Base-by-base conservation (phyloP, 139 green algal species). In the Desmodesmus armatus region DNA sequence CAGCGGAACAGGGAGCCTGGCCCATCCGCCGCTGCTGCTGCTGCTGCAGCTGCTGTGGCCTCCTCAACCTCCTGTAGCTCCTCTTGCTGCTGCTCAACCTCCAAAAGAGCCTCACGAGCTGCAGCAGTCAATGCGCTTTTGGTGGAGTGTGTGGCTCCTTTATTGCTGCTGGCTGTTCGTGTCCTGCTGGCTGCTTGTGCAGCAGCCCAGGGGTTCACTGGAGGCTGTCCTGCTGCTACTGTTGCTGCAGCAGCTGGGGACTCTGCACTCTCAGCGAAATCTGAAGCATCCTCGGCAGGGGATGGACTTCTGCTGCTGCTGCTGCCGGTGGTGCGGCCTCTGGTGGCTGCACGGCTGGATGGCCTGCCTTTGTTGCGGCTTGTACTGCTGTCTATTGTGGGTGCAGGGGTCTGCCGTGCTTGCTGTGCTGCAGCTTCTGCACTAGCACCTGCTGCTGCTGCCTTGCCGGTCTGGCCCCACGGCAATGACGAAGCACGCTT, bases 311-410 rank as follows among this genome's bases (percentile, higher is more conserved):
- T 37, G 49, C 49, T 49, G 47, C 53, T 44, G 75, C 63, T 67
- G 78, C 40, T 43, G 62, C 78, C 25, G 69, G 9, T 37, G 78
- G 25, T 84, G 78, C 39, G 37, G 33, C 40, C 69, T 25, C 43
- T 53, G 37, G 69, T 3, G 44, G 69, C 40, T 55, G 39, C 27
- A 27, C 5, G 3, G 35, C 66, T 44, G 33, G 66, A 23, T 44
- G n/a, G 3, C 33, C 33, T 17, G 44, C 33, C 15, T 17, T 33
- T 49, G 35, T 25, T n/a, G 66, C 21, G 27, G 69, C 19, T 35
- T 51, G 0, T 3, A 39, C 44, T 29, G 43, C 72, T 63, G 72
- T 19, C 17, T 33, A 27, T 69, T 69, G 60, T 27, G 29, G 60
- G 6, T 69, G 60, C 29, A 27, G 1, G 25, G 4, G 60, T 25